Evolutionary conservation across 306 rosid species (phyloP).

Genomic region (Trifolium pratense): DNA sequence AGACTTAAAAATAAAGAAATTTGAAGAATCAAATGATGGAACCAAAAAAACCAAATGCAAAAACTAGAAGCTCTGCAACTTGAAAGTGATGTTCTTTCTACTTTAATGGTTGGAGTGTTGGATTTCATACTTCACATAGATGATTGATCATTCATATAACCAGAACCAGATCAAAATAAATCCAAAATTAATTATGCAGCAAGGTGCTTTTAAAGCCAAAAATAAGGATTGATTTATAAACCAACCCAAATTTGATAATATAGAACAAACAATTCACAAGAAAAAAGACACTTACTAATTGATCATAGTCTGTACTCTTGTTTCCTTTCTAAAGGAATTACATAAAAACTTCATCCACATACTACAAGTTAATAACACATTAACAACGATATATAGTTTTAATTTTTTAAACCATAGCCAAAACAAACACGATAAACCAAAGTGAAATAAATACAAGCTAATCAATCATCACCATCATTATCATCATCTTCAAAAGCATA

Average conservation of each 20-base stretch:
- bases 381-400: neutral
- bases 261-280: constrained; percentile 3
- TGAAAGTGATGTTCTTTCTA: neutral
- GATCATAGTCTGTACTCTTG: neutral
- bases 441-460: neutral
- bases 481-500: no score
- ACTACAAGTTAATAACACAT: neutral
- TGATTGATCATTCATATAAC: neutral
- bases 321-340: neutral
- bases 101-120: neutral
- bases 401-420: neutral
- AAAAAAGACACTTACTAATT: neutral
- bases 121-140: neutral
- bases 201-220: neutral
- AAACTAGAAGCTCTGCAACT: neutral
- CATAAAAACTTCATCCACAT: neutral
- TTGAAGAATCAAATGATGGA: no score
- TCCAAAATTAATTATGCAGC: no score
- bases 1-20: no score
- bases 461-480: neutral
- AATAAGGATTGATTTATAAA: no score
- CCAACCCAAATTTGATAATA: neutral
- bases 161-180: no score
- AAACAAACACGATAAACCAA: neutral
- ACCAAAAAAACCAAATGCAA: no score